These are phyloP conservation scores for Musa schizocarpa DNA, from an alignment of 176 grass and related monocot genomes.

Conservation along the genomic window DNA sequence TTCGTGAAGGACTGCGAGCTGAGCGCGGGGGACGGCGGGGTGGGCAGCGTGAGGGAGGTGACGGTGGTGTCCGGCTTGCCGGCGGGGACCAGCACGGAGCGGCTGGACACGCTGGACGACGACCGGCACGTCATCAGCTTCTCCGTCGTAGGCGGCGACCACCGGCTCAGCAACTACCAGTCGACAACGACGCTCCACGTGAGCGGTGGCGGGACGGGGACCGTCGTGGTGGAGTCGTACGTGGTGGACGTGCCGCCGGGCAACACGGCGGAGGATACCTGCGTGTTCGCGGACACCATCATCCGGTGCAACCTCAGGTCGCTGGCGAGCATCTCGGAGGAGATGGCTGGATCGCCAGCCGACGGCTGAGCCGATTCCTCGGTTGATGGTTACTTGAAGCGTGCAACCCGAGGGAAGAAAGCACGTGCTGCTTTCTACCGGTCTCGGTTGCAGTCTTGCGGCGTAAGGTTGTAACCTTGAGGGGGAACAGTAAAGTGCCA, in stretches of 20 bases:
- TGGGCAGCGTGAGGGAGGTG: slow-evolving; percentile 57
- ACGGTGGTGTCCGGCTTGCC: slow-evolving; percentile 50
- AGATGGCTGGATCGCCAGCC: not conserved
- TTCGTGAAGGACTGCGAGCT: slow-evolving; percentile 66
- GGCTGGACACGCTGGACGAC: slow-evolving; percentile 67
- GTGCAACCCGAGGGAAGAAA: too few relatives aligned
- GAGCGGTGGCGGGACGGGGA: not conserved
- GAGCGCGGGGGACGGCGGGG: slow-evolving; percentile 44
- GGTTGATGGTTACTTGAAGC: too few relatives aligned
- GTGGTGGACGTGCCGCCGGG: slow-evolving; percentile 62
- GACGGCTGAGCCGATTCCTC: too few relatives aligned
- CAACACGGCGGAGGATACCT: slow-evolving; percentile 67
- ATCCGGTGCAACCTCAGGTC: slow-evolving; percentile 61
- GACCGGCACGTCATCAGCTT: slow-evolving; percentile 58
- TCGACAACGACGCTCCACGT: slow-evolving; percentile 65
- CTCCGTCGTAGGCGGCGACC: slow-evolving; percentile 55
- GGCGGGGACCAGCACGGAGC: slow-evolving; percentile 40
- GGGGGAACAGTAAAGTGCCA: too few relatives aligned
- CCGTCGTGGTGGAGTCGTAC: slow-evolving; percentile 74
- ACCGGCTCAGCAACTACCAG: slow-evolving; percentile 67
- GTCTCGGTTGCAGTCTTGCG: too few relatives aligned
- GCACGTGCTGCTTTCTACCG: too few relatives aligned
- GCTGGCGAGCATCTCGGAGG: slow-evolving; percentile 35
- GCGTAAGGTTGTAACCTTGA: too few relatives aligned
- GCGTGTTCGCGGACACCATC: slow-evolving; percentile 60